A percentile compares a stretch with the other conserved stretches of the same genome.
Conservation (phyloP, 2,329 filamentous ascomycete species). For the Alternaria arborescens region DNA sequence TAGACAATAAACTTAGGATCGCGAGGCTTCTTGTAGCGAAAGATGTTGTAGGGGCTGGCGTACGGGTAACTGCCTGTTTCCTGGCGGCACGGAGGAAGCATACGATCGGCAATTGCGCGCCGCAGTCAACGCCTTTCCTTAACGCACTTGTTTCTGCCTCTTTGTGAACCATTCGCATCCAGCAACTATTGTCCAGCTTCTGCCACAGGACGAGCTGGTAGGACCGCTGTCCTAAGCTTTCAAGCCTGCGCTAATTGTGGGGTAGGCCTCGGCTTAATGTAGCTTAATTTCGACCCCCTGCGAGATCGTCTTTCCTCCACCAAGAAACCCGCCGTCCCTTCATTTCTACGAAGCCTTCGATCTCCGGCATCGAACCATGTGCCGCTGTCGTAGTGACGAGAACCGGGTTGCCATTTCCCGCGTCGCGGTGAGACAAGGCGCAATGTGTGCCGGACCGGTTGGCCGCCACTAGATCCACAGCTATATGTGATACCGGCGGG, state of each 20-base stretch:
- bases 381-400: constrained; percentile 6
- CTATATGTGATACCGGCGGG: constrained; percentile 37
- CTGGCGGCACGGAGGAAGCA: not conserved
- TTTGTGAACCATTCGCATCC: not conserved
- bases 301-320: not conserved
- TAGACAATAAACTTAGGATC: not conserved
- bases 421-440: constrained; percentile 6
- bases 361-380: constrained; percentile 8
- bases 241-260: constrained; percentile 12
- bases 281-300: constrained; percentile 22
- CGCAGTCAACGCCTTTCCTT: not conserved
- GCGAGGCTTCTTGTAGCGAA: not conserved
- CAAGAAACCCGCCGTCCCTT: not conserved
- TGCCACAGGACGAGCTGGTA: not conserved
- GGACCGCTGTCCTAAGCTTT: constrained; percentile 5
- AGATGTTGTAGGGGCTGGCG: not conserved
- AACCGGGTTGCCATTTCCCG: constrained; percentile 12
- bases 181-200: not conserved
- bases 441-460: constrained; percentile 43
- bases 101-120: not conserved
- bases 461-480: constrained; percentile 41
- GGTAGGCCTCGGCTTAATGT: constrained; percentile 22
- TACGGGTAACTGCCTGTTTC: not conserved
- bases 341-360: not conserved
- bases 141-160: too few species aligned